These are phyloP conservation scores for Cordyceps pruinosa DNA, from an alignment of 2,329 filamentous ascomycete species.

Conservation along the genomic window DNA sequence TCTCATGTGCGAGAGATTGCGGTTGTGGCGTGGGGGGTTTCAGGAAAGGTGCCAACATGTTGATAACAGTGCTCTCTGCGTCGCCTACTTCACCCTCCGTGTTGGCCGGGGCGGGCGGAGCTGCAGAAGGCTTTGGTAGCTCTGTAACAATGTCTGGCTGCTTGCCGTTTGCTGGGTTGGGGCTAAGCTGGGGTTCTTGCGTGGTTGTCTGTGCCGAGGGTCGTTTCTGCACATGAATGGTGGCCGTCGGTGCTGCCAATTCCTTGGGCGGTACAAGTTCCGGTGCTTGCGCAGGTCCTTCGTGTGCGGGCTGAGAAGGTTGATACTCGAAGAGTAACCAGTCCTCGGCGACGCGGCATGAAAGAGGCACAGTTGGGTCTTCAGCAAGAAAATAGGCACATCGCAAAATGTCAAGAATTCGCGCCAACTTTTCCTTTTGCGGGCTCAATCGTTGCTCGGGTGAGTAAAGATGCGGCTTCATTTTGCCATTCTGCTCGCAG, in stretches of 20 bases:
- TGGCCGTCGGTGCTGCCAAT: background rate
- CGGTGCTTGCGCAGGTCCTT: background rate
- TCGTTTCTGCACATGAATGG: slow-evolving; percentile 6
- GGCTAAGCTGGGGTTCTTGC: background rate
- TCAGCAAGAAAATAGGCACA: slow-evolving; percentile 42
- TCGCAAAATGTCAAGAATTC: slow-evolving; percentile 42
- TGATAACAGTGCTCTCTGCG: slow-evolving; percentile 35
- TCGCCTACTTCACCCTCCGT: slow-evolving; percentile 22
- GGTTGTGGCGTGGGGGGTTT: slow-evolving; percentile 37
- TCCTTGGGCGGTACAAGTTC: background rate
- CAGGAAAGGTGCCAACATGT: slow-evolving; percentile 44
- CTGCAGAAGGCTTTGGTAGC: background rate
- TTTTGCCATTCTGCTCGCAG: slow-evolving; percentile 26
- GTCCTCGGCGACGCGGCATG: slow-evolving; percentile 21
- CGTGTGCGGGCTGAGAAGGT: background rate
- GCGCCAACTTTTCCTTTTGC: slow-evolving; percentile 35
- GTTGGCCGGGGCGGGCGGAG: slow-evolving; percentile 10
- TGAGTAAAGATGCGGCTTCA: slow-evolving; percentile 33
- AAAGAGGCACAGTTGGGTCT: slow-evolving; percentile 33
- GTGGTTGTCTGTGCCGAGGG: background rate
- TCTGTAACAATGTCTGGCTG: background rate
- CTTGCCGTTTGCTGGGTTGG: background rate
- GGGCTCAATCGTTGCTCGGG: slow-evolving; percentile 25
- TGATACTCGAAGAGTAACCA: slow-evolving; percentile 29
- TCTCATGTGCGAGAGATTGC: slow-evolving; percentile 24